A percentile compares a stretch with the other conserved stretches of the same genome.
Evolutionary conservation across 2,329 filamentous ascomycete genomes (phyloP).

Genomic region (Tympanopsis confertula): DNA sequence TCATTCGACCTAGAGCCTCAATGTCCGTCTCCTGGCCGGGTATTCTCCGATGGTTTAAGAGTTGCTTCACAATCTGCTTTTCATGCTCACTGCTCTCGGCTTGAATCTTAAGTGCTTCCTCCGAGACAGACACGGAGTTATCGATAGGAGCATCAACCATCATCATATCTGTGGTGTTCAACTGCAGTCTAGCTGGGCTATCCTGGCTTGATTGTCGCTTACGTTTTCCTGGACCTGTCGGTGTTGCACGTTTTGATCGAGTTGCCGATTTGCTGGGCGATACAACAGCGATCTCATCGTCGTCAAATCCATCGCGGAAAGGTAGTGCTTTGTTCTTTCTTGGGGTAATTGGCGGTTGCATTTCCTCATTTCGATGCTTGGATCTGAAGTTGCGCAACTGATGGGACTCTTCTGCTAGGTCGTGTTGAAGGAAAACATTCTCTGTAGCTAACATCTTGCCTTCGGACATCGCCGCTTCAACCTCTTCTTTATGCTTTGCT

Average conservation of each 20-base stretch:
- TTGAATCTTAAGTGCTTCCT: too few species aligned
- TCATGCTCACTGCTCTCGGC: too few species aligned
- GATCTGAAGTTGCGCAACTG: constrained; percentile 26
- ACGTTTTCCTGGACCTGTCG: constrained; percentile 42
- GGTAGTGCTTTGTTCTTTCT: constrained; percentile 31
- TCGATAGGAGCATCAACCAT: too few species aligned
- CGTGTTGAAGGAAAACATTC: constrained; percentile 47
- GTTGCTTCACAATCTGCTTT: background rate
- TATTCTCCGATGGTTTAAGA: background rate
- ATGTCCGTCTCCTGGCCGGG: background rate
- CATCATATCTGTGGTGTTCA: too few species aligned
- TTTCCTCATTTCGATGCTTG: constrained; percentile 20
- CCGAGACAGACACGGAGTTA: too few species aligned
- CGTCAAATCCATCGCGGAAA: constrained; percentile 51
- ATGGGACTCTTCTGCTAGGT: constrained; percentile 41
- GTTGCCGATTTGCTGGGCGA: constrained; percentile 38
- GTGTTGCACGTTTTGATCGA: constrained; percentile 35
- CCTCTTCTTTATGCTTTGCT: constrained; percentile 37
- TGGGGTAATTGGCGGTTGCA: constrained; percentile 31
- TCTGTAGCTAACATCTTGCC: constrained; percentile 43
- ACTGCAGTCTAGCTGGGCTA: background rate
- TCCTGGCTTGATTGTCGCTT: constrained; percentile 27
- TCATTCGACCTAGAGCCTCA: constrained; percentile 13
- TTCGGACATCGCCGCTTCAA: constrained; percentile 39
- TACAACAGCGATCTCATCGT: constrained; percentile 41